These are phyloP conservation scores for Gentiana dahurica DNA, from an alignment of 257 asterid genomes.

Conservation along the genomic window DNA sequence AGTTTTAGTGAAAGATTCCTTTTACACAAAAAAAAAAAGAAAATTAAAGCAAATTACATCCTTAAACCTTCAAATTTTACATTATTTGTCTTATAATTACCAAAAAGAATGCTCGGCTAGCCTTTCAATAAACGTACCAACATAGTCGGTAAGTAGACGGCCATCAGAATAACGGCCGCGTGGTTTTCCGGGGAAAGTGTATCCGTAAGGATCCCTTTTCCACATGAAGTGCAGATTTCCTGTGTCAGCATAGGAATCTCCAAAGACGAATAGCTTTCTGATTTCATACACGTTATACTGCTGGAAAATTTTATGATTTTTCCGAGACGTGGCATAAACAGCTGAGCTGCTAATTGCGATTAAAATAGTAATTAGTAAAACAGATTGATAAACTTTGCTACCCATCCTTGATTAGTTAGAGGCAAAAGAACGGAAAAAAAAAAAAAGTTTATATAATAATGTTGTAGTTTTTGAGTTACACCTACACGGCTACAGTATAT, in stretches of 20 bases:
- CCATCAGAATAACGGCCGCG: slow-evolving; percentile 82
- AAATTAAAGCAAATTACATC: too few species aligned
- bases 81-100: too few species aligned
- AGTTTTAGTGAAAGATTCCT: too few species aligned
- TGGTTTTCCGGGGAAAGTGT: slow-evolving; percentile 74
- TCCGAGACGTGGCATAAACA: not conserved
- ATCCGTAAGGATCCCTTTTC: slow-evolving; percentile 53
- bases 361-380: not conserved
- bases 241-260: slow-evolving; percentile 84
- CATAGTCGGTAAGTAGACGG: slow-evolving; percentile 61
- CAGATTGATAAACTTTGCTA: not conserved
- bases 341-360: too few species aligned
- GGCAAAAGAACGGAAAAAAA: not conserved
- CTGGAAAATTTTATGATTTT: not conserved
- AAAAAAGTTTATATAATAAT: not conserved
- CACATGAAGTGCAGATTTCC: slow-evolving; percentile 49
- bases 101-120: too few species aligned
- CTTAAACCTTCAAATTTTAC: too few species aligned
- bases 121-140: slow-evolving; percentile 24
- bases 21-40: too few species aligned
- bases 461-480: not conserved
- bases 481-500: not conserved
- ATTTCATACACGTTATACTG: not conserved
- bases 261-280: slow-evolving; percentile 61
- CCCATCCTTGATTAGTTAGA: not conserved